phyloP scores from a whole-genome alignment of 2,329 filamentous ascomycete species.

The Parasarocladium wereldwijsianum region DNA sequence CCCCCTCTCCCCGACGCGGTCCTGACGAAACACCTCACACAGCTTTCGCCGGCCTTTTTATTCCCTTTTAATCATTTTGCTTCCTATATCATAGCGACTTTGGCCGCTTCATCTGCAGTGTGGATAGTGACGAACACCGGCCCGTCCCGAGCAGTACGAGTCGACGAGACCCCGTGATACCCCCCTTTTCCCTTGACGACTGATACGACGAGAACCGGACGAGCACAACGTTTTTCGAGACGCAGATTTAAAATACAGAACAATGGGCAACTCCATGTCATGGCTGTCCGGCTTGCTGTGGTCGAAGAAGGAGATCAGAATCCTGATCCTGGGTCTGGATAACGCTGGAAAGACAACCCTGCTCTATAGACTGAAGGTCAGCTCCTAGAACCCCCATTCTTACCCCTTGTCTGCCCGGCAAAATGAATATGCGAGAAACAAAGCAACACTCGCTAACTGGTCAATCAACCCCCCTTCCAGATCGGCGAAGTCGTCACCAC shows the following conservation, averaged over 20 bases:
- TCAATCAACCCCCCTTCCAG: conserved; percentile 27
- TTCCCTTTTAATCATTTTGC: too few species aligned
- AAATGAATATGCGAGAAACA: too few species aligned
- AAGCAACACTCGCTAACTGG: neutral
- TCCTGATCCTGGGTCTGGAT: conserved; percentile 87
- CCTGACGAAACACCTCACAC: too few species aligned
- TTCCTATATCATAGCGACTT: too few species aligned
- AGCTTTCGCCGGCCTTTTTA: too few species aligned
- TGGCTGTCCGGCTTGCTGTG: conserved; percentile 63
- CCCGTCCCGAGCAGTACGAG: neutral
- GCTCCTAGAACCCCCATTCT: conserved; percentile 6
- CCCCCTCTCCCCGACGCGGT: too few species aligned
- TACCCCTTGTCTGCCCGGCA: too few species aligned
- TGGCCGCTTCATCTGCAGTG: too few species aligned
- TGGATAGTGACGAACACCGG: too few species aligned
- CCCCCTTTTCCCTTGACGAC: neutral
- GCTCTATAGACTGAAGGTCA: conserved; percentile 85
- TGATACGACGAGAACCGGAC: neutral
- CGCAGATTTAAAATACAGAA: conserved; percentile 13
- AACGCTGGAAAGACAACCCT: conserved; percentile 98
- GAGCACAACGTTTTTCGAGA: conserved; percentile 2
- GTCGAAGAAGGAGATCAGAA: conserved; percentile 95
- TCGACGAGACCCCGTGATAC: neutral
- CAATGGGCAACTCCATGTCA: conserved; percentile 50
- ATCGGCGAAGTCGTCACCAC: conserved; percentile 98